Evolutionary conservation across 495 filamentous ascomycete genomes (phyloP).

Genomic region (Aspergillus coremiiformis): DNA sequence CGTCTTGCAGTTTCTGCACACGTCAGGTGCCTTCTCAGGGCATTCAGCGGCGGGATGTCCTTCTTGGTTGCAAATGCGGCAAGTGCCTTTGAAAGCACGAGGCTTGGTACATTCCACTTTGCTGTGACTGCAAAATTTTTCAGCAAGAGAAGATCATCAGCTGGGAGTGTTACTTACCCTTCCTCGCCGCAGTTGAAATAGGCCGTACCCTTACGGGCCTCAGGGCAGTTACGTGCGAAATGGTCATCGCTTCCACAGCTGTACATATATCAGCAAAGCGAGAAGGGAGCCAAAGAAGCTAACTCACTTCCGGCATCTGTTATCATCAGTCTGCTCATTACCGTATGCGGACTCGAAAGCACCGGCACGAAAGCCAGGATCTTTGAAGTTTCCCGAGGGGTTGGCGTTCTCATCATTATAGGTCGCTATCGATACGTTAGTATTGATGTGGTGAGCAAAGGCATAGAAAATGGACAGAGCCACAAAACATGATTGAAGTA

Average conservation of each 20-base stretch:
- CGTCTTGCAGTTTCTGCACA: slow-evolving; percentile 69
- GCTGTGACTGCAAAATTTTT: slow-evolving; percentile 43
- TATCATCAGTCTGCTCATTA: slow-evolving; percentile 16
- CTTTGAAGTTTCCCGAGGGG: slow-evolving; percentile 7
- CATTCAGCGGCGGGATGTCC: slow-evolving; percentile 69
- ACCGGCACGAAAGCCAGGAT: not conserved
- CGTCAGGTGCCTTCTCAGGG: slow-evolving; percentile 51
- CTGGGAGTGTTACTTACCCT: slow-evolving; percentile 45
- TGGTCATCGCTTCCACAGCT: slow-evolving; percentile 51
- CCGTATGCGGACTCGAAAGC: slow-evolving; percentile 7
- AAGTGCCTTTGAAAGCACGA: slow-evolving; percentile 60
- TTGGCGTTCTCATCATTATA: not conserved
- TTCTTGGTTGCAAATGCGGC: slow-evolving; percentile 62
- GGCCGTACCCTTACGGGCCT: slow-evolving; percentile 39
- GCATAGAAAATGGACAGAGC: not conserved
- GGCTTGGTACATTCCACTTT: slow-evolving; percentile 64
- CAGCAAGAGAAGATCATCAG: not conserved
- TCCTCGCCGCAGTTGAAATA: slow-evolving; percentile 78
- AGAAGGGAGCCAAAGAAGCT: not conserved
- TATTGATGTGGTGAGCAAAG: not conserved
- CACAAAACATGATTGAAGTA: not conserved
- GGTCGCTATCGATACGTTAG: not conserved
- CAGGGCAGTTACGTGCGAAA: slow-evolving; percentile 52
- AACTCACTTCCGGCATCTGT: slow-evolving; percentile 43
- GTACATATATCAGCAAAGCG: not conserved